phyloP scores from a whole-genome alignment of 2,329 filamentous ascomycete species.

The Phialophora expanda region DNA sequence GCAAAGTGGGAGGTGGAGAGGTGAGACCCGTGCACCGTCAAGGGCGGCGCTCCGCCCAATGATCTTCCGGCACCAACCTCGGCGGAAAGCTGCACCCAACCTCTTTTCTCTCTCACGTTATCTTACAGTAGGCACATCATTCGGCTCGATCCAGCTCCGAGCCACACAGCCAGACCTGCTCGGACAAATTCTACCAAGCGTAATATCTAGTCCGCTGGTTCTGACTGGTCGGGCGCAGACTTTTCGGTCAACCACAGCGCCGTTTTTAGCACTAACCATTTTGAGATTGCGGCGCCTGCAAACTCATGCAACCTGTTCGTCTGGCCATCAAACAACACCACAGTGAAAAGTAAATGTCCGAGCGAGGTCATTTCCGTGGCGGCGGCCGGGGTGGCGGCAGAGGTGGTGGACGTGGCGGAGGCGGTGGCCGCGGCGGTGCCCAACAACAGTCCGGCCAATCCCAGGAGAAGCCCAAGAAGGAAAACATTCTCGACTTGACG shows the following conservation, averaged over 20 bases:
- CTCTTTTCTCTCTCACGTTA: slow-evolving; percentile 1
- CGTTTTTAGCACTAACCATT: slow-evolving; percentile 14
- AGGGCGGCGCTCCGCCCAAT: slow-evolving; percentile 32
- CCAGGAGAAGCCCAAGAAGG: slow-evolving; percentile 87
- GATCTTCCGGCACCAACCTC: slow-evolving; percentile 6
- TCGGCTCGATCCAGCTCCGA: slow-evolving; percentile 1
- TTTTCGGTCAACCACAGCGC: background rate
- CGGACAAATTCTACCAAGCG: background rate
- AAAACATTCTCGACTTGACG: slow-evolving; percentile 92
- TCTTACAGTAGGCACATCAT: slow-evolving; percentile 2
- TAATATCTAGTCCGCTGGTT: background rate
- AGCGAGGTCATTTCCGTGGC: slow-evolving; percentile 60
- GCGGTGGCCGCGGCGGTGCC: slow-evolving; percentile 53
- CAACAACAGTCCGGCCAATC: slow-evolving; percentile 56
- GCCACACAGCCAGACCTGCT: background rate
- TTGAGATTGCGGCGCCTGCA: slow-evolving; percentile 8
- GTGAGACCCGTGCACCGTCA: slow-evolving; percentile 12
- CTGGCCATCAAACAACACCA: background rate
- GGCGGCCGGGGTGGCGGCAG: slow-evolving; percentile 58
- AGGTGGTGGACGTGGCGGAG: slow-evolving; percentile 44
- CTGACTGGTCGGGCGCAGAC: slow-evolving; percentile 10
- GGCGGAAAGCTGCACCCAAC: slow-evolving; percentile 20
- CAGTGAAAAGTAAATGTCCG: slow-evolving; percentile 44
- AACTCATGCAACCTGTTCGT: background rate
- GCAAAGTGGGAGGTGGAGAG: slow-evolving; percentile 14